Conservation (phyloP, 2,329 filamentous ascomycete genomes). For the Penicillium sclerotigenum region DNA sequence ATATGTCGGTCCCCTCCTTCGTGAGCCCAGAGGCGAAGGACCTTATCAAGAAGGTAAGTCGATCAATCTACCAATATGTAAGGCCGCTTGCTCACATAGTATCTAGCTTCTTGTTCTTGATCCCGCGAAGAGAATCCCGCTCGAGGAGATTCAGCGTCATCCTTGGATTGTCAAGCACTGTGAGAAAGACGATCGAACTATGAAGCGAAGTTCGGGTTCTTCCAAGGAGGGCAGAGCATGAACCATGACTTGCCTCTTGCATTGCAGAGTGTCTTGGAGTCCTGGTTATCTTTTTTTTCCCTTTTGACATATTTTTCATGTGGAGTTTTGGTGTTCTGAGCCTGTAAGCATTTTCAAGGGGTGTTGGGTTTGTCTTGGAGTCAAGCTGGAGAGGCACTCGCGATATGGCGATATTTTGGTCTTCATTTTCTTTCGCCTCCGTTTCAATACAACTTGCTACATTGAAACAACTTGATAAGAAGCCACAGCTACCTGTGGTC, state of each 20-base stretch:
- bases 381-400: constrained; percentile 13
- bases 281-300: constrained; percentile 19
- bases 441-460: background rate
- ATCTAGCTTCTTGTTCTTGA: constrained; percentile 79
- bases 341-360: constrained; percentile 18
- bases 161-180: constrained; percentile 98
- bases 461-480: background rate
- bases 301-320: constrained; percentile 6
- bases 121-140: constrained; percentile 84
- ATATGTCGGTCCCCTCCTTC: constrained; percentile 89
- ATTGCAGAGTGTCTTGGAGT: constrained; percentile 18
- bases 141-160: constrained; percentile 84
- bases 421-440: constrained; percentile 17
- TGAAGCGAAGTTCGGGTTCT: constrained; percentile 43
- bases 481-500: background rate
- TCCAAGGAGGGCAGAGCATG: constrained; percentile 35
- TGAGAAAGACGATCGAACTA: constrained; percentile 51
- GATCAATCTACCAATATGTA: background rate
- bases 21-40: constrained; percentile 88
- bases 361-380: constrained; percentile 7
- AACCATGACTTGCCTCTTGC: constrained; percentile 12
- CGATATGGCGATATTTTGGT: constrained; percentile 19
- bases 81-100: constrained; percentile 20
- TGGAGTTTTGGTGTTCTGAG: constrained; percentile 16
- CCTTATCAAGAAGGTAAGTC: constrained; percentile 76